Conservation (phyloP, 2,329 filamentous ascomycete species). For the Rhexocercosporidium sp. region DNA sequence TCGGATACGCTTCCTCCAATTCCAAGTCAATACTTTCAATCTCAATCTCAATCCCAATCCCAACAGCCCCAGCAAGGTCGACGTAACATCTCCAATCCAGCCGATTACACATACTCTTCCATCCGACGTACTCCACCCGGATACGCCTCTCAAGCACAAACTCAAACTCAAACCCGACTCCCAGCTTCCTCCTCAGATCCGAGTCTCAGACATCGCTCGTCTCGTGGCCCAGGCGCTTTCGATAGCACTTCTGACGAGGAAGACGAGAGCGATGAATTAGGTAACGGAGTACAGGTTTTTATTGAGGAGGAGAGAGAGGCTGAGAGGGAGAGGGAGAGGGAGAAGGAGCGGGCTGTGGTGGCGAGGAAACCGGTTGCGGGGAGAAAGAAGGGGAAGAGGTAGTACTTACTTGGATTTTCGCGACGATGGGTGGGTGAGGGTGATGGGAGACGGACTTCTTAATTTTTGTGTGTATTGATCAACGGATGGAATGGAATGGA, state of each 20-base stretch:
- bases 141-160: background rate
- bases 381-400: slow-evolving; percentile 34
- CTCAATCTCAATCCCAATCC: background rate
- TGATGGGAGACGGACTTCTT: background rate
- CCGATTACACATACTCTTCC: slow-evolving; percentile 43
- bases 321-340: slow-evolving; percentile 19
- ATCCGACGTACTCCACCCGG: slow-evolving; percentile 34
- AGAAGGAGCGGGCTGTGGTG: slow-evolving; percentile 18
- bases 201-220: slow-evolving; percentile 3
- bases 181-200: slow-evolving; percentile 21
- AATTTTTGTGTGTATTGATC: background rate
- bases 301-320: slow-evolving; percentile 33
- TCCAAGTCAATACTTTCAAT: slow-evolving; percentile 41
- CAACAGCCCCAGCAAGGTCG: slow-evolving; percentile 35
- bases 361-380: slow-evolving; percentile 34
- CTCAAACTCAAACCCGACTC: background rate
- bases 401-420: slow-evolving; percentile 10
- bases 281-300: slow-evolving; percentile 38
- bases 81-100: slow-evolving; percentile 41
- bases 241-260: slow-evolving; percentile 30
- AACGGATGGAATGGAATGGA: background rate
- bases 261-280: slow-evolving; percentile 38
- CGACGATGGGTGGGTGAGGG: background rate
- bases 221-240: slow-evolving; percentile 25
- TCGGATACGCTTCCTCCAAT: slow-evolving; percentile 36